Evolutionary conservation across 192 early-diverging fungal genomes (phyloP), one percentile per base, ranked within the genome.

Genomic region (Backusella liffmaniae): DNA sequence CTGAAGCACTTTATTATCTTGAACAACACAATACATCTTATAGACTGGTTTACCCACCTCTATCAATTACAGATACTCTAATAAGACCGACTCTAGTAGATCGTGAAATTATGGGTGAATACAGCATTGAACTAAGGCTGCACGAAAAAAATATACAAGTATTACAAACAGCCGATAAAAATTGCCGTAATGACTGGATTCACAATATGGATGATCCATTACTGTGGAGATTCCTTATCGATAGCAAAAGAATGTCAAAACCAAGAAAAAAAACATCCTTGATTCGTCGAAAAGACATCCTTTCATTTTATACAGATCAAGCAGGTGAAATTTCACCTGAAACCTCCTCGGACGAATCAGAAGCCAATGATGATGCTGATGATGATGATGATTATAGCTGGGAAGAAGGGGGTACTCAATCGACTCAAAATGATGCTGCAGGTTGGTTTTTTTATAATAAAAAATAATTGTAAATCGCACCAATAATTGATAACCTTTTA

Each of bases 341-440:
- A 49, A 71, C 15, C 70, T 71, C 70, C 23, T 71, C 70, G 42
- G 70, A 71, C 44, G 70, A 71, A 71, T 71, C 39, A 44, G 70
- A 71, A 32, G 70, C 26, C 41, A 44, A 71, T 49, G 70, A 49
- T 30, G 39, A 71, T 39, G 37, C 1, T 44, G 39, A 23, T 44
- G 68, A 46, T 12, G 70, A 71, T 70, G 68, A 41, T 26, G 18
- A 44, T 49, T 46, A 16, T 49, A 71, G 42, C 21, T 71, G 70
- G 67, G 67, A 69, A 10, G 67, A 69, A 69, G n/a, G 67, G 21
- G 34, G 67, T 41, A 10, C 12, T 21, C 13, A 44, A 71, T 23
- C 15, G 16, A 46, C 41, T 30, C 39, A 71, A 46, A 71, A 44
- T 44, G 42, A 41, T 71, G 10, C 68, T 70, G 68, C 68, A 71